Conservation (phyloP, 345 rosid genomes). For the Camelina hispida region DNA sequence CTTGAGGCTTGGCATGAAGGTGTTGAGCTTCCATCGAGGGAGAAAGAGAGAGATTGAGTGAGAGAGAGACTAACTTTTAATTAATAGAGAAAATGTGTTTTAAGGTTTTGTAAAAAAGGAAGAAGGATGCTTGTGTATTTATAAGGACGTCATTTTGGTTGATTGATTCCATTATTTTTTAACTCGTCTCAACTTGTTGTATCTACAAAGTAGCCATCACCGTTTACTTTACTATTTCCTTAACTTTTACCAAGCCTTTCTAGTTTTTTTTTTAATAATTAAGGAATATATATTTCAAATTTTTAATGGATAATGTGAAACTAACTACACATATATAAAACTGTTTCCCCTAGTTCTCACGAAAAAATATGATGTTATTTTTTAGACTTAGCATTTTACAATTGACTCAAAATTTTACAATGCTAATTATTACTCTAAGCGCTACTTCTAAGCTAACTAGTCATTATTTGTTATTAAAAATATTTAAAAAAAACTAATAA, state of each 20-base stretch:
- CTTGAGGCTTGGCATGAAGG: slow-evolving; percentile 28
- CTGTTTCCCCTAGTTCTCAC: neutral
- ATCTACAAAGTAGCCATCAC: neutral
- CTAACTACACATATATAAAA: neutral
- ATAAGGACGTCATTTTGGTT: slow-evolving; percentile 11
- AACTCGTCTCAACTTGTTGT: neutral
- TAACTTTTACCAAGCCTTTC: slow-evolving; percentile 12
- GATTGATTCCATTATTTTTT: no score
- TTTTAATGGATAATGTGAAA: neutral
- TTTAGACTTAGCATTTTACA: neutral
- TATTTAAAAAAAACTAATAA: no score
- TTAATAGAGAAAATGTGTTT: slow-evolving; percentile 2
- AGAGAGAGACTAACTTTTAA: neutral
- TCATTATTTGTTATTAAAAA: no score
- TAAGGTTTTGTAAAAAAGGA: neutral
- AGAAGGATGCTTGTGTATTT: slow-evolving; percentile 30
- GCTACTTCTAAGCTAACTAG: no score
- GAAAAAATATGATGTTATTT: neutral
- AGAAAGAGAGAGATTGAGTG: neutral
- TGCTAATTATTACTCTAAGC: neutral
- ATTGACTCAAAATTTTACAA: neutral
- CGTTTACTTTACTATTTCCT: slow-evolving; percentile 6
- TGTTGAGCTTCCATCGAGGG: slow-evolving; percentile 38
- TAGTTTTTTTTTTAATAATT: neutral
- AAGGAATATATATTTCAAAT: neutral